Percentiles rank a stretch among this genome's conserved stretches.
These are phyloP conservation scores for Salix arbutifolia DNA, from an alignment of 345 rosid genomes.

Conservation along the genomic window DNA sequence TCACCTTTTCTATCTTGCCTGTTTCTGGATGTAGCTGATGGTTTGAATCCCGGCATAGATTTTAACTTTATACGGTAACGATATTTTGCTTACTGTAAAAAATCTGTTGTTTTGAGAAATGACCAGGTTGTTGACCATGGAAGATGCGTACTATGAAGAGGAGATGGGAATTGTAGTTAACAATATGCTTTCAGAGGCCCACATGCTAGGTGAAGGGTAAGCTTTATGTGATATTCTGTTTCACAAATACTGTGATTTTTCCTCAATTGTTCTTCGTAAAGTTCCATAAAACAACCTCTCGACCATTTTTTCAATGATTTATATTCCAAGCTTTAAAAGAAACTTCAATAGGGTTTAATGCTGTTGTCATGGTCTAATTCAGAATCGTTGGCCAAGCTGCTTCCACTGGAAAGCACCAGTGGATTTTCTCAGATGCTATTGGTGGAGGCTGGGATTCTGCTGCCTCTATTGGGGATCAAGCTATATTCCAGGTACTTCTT, in stretches of 20 bases:
- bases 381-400: constrained; percentile 49
- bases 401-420: constrained; percentile 58
- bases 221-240: constrained; percentile 14
- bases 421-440: constrained; percentile 57
- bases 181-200: constrained; percentile 53
- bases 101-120: constrained; percentile 14
- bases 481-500: constrained; percentile 37
- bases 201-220: constrained; percentile 80
- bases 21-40: not conserved
- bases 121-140: constrained; percentile 66
- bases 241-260: not conserved
- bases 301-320: not conserved
- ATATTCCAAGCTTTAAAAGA: not conserved
- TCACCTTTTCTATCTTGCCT: constrained; percentile 6
- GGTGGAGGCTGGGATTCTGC: constrained; percentile 15
- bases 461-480: constrained; percentile 13
- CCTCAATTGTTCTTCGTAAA: not conserved
- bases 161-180: constrained; percentile 44
- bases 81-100: constrained; percentile 15
- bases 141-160: constrained; percentile 64
- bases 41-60: not conserved
- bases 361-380: constrained; percentile 6
- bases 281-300: not conserved
- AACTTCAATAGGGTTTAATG: not conserved
- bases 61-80: not conserved